Percentiles rank a stretch among this genome's conserved stretches.
These are phyloP conservation scores for Anethum foeniculum DNA, from an alignment of 140 eudicot genomes.

Conservation along the genomic window DNA sequence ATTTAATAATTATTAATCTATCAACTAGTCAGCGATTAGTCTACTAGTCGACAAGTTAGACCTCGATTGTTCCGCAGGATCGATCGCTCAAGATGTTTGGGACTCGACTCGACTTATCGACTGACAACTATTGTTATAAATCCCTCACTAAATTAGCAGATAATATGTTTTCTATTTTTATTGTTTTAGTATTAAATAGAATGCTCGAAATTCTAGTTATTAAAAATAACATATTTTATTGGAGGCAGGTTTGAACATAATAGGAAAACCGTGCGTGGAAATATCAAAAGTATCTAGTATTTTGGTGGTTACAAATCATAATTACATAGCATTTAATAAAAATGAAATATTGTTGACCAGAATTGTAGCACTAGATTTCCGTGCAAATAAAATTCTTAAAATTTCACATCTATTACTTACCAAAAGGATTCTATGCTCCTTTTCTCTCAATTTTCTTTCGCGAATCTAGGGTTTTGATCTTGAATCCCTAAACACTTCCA, in stretches of 20 bases:
- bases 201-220: neutral
- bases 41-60: too few relatives aligned
- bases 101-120: too few relatives aligned
- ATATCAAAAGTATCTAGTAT: neutral
- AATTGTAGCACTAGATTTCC: neutral
- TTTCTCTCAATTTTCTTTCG: neutral
- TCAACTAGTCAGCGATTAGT: too few relatives aligned
- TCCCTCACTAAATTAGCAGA: neutral
- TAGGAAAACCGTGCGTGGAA: neutral
- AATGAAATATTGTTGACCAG: neutral
- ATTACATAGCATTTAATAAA: neutral
- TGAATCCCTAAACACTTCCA: neutral
- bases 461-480: neutral
- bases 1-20: too few relatives aligned
- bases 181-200: neutral
- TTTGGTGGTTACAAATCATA: neutral
- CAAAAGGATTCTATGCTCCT: neutral
- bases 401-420: neutral
- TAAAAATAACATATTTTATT: neutral
- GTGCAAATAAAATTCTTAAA: too few relatives aligned
- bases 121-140: neutral
- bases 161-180: neutral
- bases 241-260: neutral
- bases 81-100: too few relatives aligned
- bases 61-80: too few relatives aligned